These are phyloP conservation scores for Hemisphaericaspora nanyangensis DNA, from an alignment of 805 yeast genomes.

Conservation along the genomic window DNA sequence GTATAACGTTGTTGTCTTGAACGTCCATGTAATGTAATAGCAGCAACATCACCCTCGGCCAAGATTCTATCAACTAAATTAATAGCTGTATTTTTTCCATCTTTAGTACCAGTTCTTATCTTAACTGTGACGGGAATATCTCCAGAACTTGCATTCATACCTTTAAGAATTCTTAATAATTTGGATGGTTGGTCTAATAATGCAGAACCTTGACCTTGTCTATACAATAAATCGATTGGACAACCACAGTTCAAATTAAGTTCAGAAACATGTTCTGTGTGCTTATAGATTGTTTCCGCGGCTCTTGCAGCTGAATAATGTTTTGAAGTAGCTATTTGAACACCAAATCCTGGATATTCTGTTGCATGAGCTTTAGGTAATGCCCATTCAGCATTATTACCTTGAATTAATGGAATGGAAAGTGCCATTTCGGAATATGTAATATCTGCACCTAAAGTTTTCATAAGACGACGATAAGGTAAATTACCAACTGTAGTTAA, in stretches of 20 bases:
- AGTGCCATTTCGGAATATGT: conserved; percentile 97
- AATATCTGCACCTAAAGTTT: conserved; percentile 82
- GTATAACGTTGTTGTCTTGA: conserved; percentile 96
- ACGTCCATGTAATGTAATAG: conserved; percentile 93
- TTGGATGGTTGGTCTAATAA: conserved; percentile 85
- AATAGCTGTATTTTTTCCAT: conserved; percentile 84
- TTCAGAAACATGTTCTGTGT: conserved; percentile 65
- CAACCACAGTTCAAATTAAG: conserved; percentile 94
- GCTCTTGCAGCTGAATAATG: conserved; percentile 94
- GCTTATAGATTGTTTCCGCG: conserved; percentile 67
- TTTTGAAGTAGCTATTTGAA: conserved; percentile 87
- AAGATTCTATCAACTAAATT: conserved; percentile 67
- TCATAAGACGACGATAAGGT: conserved; percentile 93
- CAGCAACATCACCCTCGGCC: conserved; percentile 77
- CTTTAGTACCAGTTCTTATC: conserved; percentile 87
- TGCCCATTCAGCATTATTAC: conserved; percentile 96
- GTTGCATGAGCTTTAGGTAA: conserved; percentile 80
- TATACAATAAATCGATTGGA: conserved; percentile 91
- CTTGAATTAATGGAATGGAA: conserved; percentile 79
- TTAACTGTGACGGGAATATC: conserved; percentile 90
- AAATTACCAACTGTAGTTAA: conserved; percentile 96
- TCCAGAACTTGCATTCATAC: conserved; percentile 87
- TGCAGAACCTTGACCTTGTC: conserved; percentile 95
- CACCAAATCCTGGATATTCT: conserved; percentile 88
- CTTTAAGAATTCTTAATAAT: conserved; percentile 70